These are phyloP conservation scores for Fusarium oxysporum DNA, from an alignment of 2,329 filamentous ascomycete genomes.

Conservation along the genomic window DNA sequence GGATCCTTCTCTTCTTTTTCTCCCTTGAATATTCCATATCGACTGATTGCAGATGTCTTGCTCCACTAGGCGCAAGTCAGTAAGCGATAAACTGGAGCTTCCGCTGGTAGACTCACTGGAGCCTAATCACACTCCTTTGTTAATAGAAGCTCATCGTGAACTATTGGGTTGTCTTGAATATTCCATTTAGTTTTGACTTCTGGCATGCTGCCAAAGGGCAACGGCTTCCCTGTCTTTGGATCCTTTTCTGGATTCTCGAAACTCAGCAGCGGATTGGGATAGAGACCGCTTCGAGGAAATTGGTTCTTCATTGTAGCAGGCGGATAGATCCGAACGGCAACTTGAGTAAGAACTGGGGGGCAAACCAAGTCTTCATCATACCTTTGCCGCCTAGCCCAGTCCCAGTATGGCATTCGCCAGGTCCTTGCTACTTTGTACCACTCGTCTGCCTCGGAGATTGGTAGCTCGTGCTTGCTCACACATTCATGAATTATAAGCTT, in stretches of 20 bases:
- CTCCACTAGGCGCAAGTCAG: neutral
- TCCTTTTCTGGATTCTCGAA: constrained; percentile 4
- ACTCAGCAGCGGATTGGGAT: neutral
- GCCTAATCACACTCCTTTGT: neutral
- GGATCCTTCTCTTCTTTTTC: neutral
- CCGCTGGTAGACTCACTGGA: neutral
- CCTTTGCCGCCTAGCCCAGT: neutral
- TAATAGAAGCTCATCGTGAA: accelerated
- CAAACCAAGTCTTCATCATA: neutral
- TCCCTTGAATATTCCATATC: constrained; percentile 10
- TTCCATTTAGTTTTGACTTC: neutral
- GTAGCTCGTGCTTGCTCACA: accelerated
- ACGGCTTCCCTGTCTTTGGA: accelerated
- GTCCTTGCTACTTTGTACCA: too few species aligned
- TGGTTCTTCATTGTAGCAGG: neutral
- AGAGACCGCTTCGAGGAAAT: neutral
- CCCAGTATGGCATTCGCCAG: constrained; percentile 4
- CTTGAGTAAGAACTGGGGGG: neutral
- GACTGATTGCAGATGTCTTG: neutral
- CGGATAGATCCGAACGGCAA: neutral
- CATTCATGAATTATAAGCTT: neutral
- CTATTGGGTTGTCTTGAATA: neutral
- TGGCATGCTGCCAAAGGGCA: neutral
- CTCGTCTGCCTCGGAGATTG: accelerated
- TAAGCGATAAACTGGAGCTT: accelerated